Evolutionary conservation across 176 grass and related monocot species (phyloP), one percentile per base, ranked within the genome.

Genomic region (Paspalum vaginatum): DNA sequence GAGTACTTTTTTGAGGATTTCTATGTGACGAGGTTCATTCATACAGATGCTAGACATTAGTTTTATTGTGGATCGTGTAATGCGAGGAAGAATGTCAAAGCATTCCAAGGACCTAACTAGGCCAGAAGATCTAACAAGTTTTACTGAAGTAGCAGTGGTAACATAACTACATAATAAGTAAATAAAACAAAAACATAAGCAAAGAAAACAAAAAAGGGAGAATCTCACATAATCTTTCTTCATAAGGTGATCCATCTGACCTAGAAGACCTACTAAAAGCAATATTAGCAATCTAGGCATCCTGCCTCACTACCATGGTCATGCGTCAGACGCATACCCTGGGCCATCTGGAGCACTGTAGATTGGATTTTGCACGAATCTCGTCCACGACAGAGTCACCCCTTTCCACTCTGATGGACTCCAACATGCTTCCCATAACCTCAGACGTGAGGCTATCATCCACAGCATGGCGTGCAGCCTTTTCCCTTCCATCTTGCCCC

Each of bases 331-430:
- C 67, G 40, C 79, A 87, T 3, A 78, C 20, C 6, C 74, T 73
- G 4, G 65, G 75, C 10, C 50, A 72, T 54, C 69, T 57, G 53
- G 89, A 65, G 60, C 80, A 77, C 20, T 56, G 26, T 32, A 90
- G 74, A 48, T 86, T 90, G 65, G 84, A 85, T 22, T 70, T 89
- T 59, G 72, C 57, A 24, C 72, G 32, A 52, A 97, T 85, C 79
- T 94, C 87, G 10, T 86, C 87, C 61, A 92, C 76, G 13, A 79
- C 63, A 2, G 85, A 71, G 65, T 87, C 91, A 15, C 94, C 89
- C 72, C 63, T 91, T 53, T 90, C 85, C 24, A 25, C 47, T 82
- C 49, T 86, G 80, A 97, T 89, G 8, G 41, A 88, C 61, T 88
- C 79, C n/a, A 94, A 62, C 71, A 75, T 90, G 79, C 85, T 90